Evolutionary conservation across 148 eudicot species (phyloP).

Genomic region (Fallopia convolvulus): DNA sequence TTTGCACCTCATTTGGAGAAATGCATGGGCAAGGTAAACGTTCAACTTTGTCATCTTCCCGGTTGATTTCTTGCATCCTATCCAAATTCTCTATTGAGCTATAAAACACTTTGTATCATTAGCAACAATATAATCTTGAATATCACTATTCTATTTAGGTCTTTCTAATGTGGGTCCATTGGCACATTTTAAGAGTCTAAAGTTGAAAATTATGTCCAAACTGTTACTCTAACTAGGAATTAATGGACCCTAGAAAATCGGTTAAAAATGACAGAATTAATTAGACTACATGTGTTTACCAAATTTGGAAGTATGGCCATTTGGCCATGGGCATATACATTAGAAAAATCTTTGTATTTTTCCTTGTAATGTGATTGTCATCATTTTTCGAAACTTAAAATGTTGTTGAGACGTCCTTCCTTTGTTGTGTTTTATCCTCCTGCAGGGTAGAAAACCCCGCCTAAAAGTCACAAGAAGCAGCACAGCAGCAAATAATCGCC

Average conservation of each 20-base stretch:
- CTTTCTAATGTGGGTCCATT: too few relatives aligned
- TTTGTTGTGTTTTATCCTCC: neutral
- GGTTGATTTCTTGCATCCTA: neutral
- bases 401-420: neutral
- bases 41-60: neutral
- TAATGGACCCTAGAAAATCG: too few relatives aligned
- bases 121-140: neutral
- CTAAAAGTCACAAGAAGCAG: constrained; percentile 83
- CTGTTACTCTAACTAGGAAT: too few relatives aligned
- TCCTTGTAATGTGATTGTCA: neutral
- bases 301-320: too few relatives aligned
- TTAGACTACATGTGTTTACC: too few relatives aligned
- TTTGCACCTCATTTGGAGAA: constrained; percentile 98
- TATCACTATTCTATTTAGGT: neutral
- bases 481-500: constrained; percentile 64
- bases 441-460: constrained; percentile 95
- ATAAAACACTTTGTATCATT: neutral
- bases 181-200: too few relatives aligned
- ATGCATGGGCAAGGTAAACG: constrained; percentile 97
- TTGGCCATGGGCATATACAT: too few relatives aligned
- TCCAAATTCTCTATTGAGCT: neutral
- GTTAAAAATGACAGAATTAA: too few relatives aligned
- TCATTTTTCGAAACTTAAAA: neutral
- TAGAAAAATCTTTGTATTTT: neutral
- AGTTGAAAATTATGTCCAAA: too few relatives aligned